These are phyloP conservation scores for Anthoceros angustus DNA, from an alignment of 225 moss, liverwort and hornwort genomes.

Conservation along the genomic window DNA sequence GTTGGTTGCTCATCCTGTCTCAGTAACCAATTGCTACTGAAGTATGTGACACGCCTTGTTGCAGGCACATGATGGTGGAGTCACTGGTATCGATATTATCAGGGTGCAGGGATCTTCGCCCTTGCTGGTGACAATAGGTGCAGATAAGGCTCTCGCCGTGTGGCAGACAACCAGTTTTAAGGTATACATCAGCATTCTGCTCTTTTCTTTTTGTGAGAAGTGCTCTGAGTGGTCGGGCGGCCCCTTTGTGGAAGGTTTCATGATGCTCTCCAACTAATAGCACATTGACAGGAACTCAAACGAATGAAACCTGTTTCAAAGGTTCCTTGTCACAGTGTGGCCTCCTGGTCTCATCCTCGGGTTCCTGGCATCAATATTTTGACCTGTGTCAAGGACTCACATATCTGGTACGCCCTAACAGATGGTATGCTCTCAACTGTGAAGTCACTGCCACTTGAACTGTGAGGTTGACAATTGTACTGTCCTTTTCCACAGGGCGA, in stretches of 20 bases:
- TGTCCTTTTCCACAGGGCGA: slow-evolving; percentile 43
- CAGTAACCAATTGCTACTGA: neutral
- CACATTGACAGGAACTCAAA: slow-evolving; percentile 50
- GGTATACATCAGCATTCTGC: slow-evolving; percentile 20
- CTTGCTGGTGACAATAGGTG: slow-evolving; percentile 84
- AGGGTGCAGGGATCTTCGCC: slow-evolving; percentile 76
- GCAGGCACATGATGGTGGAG: slow-evolving; percentile 98
- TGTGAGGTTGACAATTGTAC: slow-evolving; percentile 1
- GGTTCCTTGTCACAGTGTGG: slow-evolving; percentile 82
- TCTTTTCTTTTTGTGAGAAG: neutral
- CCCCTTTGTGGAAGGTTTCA: neutral
- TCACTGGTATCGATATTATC: slow-evolving; percentile 66
- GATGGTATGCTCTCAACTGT: neutral
- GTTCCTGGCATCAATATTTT: slow-evolving; percentile 79
- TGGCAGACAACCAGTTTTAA: slow-evolving; percentile 81
- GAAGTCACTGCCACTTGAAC: slow-evolving; percentile 6
- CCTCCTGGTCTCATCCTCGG: slow-evolving; percentile 94
- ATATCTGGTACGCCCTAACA: slow-evolving; percentile 51
- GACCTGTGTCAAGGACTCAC: slow-evolving; percentile 86
- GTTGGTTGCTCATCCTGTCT: neutral
- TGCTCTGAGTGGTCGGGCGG: neutral
- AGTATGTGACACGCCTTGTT: slow-evolving; percentile 8
- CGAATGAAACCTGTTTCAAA: slow-evolving; percentile 87
- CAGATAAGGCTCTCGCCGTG: slow-evolving; percentile 82
- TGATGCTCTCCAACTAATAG: slow-evolving; percentile 9